Evolutionary conservation across 768 basidiomycete genomes (phyloP).

Genomic region (Hemileccinum impolitum): DNA sequence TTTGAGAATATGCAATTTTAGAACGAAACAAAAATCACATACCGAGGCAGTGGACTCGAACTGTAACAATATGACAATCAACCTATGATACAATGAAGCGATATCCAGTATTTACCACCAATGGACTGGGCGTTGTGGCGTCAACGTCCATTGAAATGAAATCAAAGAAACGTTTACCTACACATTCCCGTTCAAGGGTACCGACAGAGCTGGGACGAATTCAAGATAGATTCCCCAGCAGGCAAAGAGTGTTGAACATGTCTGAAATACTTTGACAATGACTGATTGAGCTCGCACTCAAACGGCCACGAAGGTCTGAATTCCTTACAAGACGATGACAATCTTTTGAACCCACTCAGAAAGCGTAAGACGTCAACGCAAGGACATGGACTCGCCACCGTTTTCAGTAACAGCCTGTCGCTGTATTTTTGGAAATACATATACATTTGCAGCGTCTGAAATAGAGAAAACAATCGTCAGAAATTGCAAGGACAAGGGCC

Average conservation of each 20-base stretch:
- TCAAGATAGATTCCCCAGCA: slow-evolving; percentile 10
- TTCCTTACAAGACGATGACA: slow-evolving; percentile 4
- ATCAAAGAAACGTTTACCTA: neutral
- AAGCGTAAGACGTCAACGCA: neutral
- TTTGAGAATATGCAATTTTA: neutral
- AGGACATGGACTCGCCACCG: slow-evolving; percentile 2
- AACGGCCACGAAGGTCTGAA: neutral
- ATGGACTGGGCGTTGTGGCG: slow-evolving; percentile 1
- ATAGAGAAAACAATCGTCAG: neutral
- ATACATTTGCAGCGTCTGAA: slow-evolving; percentile 9
- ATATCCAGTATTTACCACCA: slow-evolving; percentile 13
- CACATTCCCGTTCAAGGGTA: slow-evolving; percentile 8
- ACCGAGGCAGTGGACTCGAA: slow-evolving; percentile 16
- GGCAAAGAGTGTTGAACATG: slow-evolving; percentile 11
- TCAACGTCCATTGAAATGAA: neutral
- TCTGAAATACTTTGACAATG: slow-evolving; percentile 8
- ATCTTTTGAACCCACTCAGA: slow-evolving; percentile 1
- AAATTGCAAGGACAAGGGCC: neutral
- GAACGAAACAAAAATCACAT: neutral
- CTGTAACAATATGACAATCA: neutral
- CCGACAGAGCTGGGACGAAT: slow-evolving; percentile 4
- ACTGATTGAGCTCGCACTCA: neutral
- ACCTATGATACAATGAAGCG: neutral
- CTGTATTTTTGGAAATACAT: slow-evolving; percentile 9
- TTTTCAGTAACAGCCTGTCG: slow-evolving; percentile 2